These are phyloP conservation scores for Candida ortonii DNA, from an alignment of 805 yeast species.

Conservation along the genomic window DNA sequence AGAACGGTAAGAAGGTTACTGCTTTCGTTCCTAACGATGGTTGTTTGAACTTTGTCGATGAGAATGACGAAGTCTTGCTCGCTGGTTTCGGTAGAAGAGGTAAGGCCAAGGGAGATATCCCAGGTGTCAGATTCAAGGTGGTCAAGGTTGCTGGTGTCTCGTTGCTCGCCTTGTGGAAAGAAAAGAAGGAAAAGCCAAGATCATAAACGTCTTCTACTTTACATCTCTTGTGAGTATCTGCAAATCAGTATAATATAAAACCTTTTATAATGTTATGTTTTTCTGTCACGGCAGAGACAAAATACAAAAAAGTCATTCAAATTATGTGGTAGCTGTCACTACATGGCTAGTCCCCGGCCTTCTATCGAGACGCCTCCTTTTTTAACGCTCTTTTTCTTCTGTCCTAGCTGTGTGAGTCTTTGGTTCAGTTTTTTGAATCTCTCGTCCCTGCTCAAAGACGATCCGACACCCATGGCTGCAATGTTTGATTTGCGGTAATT, in stretches of 20 bases:
- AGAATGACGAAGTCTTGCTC: slow-evolving; percentile 98
- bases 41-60: slow-evolving; percentile 99
- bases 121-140: slow-evolving; percentile 99
- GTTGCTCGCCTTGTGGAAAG: slow-evolving; percentile 99
- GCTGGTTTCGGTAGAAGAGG: slow-evolving; percentile 99
- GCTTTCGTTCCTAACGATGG: slow-evolving; percentile 99
- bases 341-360: slow-evolving; percentile 49
- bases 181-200: slow-evolving; percentile 99
- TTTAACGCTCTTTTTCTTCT: slow-evolving; percentile 48
- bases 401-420: slow-evolving; percentile 47
- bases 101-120: slow-evolving; percentile 99
- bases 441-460: slow-evolving; percentile 61
- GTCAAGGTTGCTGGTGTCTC: slow-evolving; percentile 99
- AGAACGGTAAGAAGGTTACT: slow-evolving; percentile 99
- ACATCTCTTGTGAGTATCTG: not conserved
- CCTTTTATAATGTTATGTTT: slow-evolving; percentile 10
- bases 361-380: slow-evolving; percentile 80
- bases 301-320: no score
- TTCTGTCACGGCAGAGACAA: slow-evolving; percentile 5
- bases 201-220: slow-evolving; percentile 53
- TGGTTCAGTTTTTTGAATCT: slow-evolving; percentile 76
- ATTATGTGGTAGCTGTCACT: slow-evolving; percentile 1
- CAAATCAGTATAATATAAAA: slow-evolving; percentile 8
- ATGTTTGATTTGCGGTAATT: slow-evolving; percentile 37
- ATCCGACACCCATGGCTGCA: slow-evolving; percentile 45